phyloP scores from a whole-genome alignment of 257 asterid genomes.

The Scutellaria baicalensis region DNA sequence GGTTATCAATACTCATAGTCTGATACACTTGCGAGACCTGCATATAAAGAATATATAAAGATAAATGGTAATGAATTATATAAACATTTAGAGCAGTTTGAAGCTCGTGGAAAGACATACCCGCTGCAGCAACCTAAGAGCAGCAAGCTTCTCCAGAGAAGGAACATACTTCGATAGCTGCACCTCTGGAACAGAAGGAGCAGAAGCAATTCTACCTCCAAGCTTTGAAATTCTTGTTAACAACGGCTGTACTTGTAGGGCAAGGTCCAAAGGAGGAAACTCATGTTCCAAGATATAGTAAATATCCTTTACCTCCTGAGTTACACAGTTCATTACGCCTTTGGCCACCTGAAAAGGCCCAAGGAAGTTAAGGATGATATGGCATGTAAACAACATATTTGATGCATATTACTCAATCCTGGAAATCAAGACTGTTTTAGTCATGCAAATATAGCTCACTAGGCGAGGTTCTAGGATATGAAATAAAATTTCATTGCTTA shows the following conservation, averaged over 20 bases:
- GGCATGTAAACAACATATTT: neutral
- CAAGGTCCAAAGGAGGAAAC: conserved; percentile 61
- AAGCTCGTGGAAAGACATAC: conserved; percentile 21
- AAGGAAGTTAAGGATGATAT: neutral
- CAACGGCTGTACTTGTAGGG: conserved; percentile 44
- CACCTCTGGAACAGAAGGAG: conserved; percentile 20
- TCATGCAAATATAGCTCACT: neutral
- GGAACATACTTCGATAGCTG: conserved; percentile 69
- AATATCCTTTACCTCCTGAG: conserved; percentile 63
- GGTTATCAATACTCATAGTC: conserved; percentile 58
- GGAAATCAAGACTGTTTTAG: neutral
- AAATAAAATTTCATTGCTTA: conserved; percentile 29
- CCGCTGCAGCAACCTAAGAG: conserved; percentile 85
- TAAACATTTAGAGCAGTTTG: neutral
- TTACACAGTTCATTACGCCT: conserved; percentile 85
- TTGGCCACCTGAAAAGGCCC: conserved; percentile 53
- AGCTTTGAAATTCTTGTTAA: conserved; percentile 12
- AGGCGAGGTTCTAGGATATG: neutral
- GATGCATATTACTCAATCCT: neutral
- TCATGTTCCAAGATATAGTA: conserved; percentile 52
- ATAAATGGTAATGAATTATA: neutral
- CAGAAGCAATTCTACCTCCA: conserved; percentile 20
- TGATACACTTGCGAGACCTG: conserved; percentile 90
- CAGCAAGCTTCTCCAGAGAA: conserved; percentile 72
- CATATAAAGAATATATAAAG: conserved; percentile 10